Conservation (phyloP, 2,329 filamentous ascomycete genomes). For the Thielaviopsis ethacetica region DNA sequence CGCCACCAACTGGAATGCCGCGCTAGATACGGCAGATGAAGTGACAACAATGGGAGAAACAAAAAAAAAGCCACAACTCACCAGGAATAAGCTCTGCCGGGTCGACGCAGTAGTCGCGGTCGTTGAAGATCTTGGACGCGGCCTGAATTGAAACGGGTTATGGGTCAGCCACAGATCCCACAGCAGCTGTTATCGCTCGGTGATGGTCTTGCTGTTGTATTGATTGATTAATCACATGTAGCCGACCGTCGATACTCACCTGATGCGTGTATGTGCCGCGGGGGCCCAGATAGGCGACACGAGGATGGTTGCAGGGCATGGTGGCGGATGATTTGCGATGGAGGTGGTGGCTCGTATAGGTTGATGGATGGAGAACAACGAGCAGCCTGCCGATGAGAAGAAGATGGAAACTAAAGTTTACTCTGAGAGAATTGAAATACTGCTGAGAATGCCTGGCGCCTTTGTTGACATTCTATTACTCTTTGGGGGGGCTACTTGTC, state of each 20-base stretch:
- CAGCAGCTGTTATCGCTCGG: constrained; percentile 8
- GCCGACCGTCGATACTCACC: constrained; percentile 19
- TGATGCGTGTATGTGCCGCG: constrained; percentile 34
- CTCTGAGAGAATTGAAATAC: neutral
- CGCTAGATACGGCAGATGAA: neutral
- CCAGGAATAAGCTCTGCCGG: constrained; percentile 36
- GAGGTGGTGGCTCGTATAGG: neutral
- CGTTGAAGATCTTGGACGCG: constrained; percentile 30
- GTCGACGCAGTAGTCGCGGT: constrained; percentile 29
- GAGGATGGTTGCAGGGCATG: constrained; percentile 16
- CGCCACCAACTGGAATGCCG: constrained; percentile 9
- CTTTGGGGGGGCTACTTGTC: neutral
- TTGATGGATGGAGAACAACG: neutral
- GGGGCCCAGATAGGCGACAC: constrained; percentile 34
- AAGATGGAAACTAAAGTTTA: neutral
- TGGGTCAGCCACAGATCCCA: constrained; percentile 12
- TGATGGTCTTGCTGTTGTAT: neutral
- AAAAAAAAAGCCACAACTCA: constrained; percentile 15
- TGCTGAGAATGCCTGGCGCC: neutral
- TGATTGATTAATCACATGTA: neutral
- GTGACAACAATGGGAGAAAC: neutral
- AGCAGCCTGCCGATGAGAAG: neutral
- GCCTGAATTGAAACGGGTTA: constrained; percentile 21
- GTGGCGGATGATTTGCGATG: constrained; percentile 14
- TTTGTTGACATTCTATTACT: neutral